Conservation (phyloP, 306 rosid species). For the Acmispon strigosus region DNA sequence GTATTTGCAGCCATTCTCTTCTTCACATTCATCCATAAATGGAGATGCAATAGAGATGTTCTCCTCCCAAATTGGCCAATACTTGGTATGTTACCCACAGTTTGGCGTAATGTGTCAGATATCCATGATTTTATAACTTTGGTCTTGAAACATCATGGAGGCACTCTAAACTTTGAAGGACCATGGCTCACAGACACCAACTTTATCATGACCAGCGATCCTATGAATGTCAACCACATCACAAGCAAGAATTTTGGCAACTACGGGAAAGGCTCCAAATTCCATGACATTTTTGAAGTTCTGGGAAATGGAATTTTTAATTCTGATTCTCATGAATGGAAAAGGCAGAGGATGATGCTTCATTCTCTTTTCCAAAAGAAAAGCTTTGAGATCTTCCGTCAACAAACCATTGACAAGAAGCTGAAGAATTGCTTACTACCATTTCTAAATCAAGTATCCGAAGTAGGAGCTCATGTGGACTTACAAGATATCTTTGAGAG, state of each 20-base stretch:
- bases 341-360: background rate
- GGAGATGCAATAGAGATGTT: background rate
- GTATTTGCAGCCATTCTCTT: background rate
- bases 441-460: background rate
- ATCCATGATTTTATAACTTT: constrained; percentile 8
- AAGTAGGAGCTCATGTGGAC: background rate
- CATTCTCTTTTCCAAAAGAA: background rate
- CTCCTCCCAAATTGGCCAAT: constrained; percentile 14
- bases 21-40: background rate
- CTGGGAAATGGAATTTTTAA: constrained; percentile 14
- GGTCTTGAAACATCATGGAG: background rate
- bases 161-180: constrained; percentile 25
- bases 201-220: constrained; percentile 22
- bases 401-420: constrained; percentile 7
- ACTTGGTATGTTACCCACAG: constrained; percentile 18
- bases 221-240: constrained; percentile 28
- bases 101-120: background rate
- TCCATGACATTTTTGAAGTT: constrained; percentile 16
- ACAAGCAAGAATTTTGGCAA: constrained; percentile 14
- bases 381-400: background rate
- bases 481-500: constrained; percentile 30
- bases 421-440: constrained; percentile 26
- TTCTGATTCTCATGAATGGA: constrained; percentile 10
- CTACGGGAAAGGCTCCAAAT: constrained; percentile 7
- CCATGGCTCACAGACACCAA: constrained; percentile 21